Evolutionary conservation across 176 grass and related monocot species (phyloP).

Genomic region (Triticum turgidum): DNA sequence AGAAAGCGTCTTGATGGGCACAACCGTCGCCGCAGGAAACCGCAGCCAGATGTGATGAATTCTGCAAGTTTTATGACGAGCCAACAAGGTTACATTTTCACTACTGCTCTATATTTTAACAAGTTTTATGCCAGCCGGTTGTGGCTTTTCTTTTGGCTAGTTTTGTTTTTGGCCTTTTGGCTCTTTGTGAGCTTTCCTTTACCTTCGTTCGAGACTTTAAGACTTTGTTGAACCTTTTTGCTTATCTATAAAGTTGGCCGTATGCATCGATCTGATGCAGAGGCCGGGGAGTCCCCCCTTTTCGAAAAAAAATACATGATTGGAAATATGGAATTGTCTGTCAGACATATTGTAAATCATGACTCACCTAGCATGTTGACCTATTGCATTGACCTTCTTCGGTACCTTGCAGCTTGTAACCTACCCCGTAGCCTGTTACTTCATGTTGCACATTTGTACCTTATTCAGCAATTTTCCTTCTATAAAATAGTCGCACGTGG

Average conservation of each 20-base stretch:
- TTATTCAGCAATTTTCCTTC: background rate
- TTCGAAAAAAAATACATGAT: background rate
- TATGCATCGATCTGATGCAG: no score
- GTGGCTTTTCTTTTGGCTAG: no score
- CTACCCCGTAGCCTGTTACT: background rate
- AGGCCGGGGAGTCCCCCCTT: no score
- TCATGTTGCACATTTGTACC: background rate
- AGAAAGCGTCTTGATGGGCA: conserved; percentile 94
- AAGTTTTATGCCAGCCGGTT: no score
- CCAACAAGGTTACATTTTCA: conserved; percentile 60
- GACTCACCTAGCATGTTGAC: background rate
- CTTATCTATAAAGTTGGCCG: no score
- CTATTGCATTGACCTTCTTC: conserved; percentile 9
- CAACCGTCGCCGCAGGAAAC: conserved; percentile 84
- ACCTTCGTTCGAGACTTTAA: no score
- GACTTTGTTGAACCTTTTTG: no score
- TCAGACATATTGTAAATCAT: background rate
- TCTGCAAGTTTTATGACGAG: conserved; percentile 56
- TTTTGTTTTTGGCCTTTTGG: no score
- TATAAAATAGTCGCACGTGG: background rate
- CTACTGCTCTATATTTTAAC: background rate
- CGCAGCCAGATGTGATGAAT: conserved; percentile 59
- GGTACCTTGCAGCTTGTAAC: background rate
- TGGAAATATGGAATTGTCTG: background rate
- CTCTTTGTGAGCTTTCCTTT: no score